These are phyloP conservation scores for Cercophora scortea DNA, from an alignment of 495 filamentous ascomycete species.

Conservation along the genomic window DNA sequence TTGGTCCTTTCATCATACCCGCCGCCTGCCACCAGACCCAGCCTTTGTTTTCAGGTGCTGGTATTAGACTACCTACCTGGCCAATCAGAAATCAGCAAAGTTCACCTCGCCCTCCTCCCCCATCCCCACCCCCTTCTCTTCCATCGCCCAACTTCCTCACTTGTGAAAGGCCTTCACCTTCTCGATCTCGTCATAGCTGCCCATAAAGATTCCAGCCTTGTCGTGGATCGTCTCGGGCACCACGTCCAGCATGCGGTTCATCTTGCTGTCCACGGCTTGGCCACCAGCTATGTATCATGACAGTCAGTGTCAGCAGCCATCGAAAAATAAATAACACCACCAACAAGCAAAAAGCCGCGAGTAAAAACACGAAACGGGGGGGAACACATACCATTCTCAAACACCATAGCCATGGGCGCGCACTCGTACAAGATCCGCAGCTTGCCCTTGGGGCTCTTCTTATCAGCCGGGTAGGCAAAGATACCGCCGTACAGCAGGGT, in stretches of 20 bases:
- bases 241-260: slow-evolving; percentile 82
- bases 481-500: slow-evolving; percentile 93
- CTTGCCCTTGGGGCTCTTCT: slow-evolving; percentile 98
- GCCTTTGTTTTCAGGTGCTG: no score
- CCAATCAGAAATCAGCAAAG: no score
- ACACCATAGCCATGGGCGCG: slow-evolving; percentile 98
- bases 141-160: background rate
- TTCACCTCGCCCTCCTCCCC: background rate
- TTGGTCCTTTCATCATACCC: no score
- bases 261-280: slow-evolving; percentile 79
- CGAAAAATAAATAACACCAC: background rate
- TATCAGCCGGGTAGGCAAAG: slow-evolving; percentile 95
- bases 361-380: background rate
- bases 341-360: background rate
- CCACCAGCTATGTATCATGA: slow-evolving; percentile 58
- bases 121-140: background rate
- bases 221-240: slow-evolving; percentile 94
- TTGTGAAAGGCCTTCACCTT: slow-evolving; percentile 73
- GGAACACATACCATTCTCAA: slow-evolving; percentile 78
- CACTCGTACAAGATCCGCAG: slow-evolving; percentile 96
- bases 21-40: no score
- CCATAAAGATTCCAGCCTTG: slow-evolving; percentile 90
- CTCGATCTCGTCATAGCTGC: slow-evolving; percentile 88
- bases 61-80: no score
- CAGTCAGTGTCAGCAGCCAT: background rate